A percentile compares a stretch with the other conserved stretches of the same genome.
Conservation (phyloP, 306 rosid genomes). For the Cucumis hystrix region DNA sequence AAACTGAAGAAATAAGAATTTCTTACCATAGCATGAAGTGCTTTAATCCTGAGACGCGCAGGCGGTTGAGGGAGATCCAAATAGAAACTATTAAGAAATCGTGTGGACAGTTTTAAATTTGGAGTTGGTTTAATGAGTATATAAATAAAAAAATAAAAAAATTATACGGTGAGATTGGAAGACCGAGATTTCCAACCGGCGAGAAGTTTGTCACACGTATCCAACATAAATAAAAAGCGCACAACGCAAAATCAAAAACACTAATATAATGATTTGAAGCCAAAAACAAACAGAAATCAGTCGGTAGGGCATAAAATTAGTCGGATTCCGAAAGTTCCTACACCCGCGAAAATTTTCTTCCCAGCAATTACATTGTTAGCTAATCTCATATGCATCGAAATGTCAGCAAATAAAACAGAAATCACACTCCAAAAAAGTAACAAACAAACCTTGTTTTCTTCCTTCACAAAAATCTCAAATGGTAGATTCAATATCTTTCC, state of each 20-base stretch:
- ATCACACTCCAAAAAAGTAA: neutral
- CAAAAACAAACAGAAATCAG: neutral
- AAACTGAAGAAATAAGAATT: neutral
- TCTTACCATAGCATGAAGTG: constrained; percentile 24
- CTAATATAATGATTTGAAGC: no score
- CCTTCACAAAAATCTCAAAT: neutral
- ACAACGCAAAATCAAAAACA: neutral
- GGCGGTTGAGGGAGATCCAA: constrained; percentile 3
- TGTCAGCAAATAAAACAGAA: neutral
- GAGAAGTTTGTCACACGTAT: neutral
- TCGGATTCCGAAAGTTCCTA: neutral
- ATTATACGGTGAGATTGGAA: neutral
- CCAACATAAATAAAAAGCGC: neutral
- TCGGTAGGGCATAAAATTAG: neutral
- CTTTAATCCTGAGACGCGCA: constrained; percentile 5
- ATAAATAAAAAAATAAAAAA: neutral
- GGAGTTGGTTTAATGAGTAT: neutral
- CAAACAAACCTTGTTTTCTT: neutral
- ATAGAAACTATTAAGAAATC: no score
- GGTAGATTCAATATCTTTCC: neutral
- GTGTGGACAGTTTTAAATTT: no score
- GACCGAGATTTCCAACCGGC: neutral
- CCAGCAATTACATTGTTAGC: neutral
- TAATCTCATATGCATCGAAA: neutral
- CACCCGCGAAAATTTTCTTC: neutral